Evolutionary conservation across 148 eudicot species (phyloP), one percentile per base, ranked within the genome.

Genomic region (Linanthus parryae): DNA sequence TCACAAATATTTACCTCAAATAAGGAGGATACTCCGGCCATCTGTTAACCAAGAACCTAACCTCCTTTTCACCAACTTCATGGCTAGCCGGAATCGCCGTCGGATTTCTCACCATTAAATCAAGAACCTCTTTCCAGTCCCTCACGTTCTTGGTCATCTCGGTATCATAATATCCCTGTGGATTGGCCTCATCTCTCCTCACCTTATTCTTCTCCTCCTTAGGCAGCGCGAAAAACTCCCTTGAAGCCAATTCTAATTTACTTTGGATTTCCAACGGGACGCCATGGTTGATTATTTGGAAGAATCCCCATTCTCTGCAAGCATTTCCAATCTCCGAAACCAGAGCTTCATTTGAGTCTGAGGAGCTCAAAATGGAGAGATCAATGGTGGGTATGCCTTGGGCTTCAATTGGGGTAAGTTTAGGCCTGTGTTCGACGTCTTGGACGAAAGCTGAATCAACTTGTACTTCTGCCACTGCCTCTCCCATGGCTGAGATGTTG

Each of bases 101-200:
- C 8, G 66, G 73, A 11, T 38, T 57, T 30, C 46, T 37, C 7
- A 48, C 62, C 16, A 60, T 53, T 18, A 66, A 58, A 62, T 78
- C 83, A 25, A 74, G 72, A 10, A 79, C 75, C 36, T 79, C 66
- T 57, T 79, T 79, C 84, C 80, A 79, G 8, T 79, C 85, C 36
- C 73, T 60, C 12, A 79, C 76, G 42, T 79, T 75, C 56, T 59
- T 73, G 24, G 78, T 79, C 4, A 62, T 68, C 61, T 78, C 79
- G 19, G 73, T 39, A 2, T 75, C 81, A 36, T 79, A 66, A 39
- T 64, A 76, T 11, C 82, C 82, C 66, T 70, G 17, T 8, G 79
- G 72, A 21, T 73, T 70, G n/a, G 7, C 41, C 54, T 73, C 72
- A 36, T 62, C 71, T 36, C 77, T 65, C 20, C 50, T 56, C 43